These are phyloP conservation scores for Triglochin maritima DNA, from an alignment of 106 monocot species.

Conservation along the genomic window DNA sequence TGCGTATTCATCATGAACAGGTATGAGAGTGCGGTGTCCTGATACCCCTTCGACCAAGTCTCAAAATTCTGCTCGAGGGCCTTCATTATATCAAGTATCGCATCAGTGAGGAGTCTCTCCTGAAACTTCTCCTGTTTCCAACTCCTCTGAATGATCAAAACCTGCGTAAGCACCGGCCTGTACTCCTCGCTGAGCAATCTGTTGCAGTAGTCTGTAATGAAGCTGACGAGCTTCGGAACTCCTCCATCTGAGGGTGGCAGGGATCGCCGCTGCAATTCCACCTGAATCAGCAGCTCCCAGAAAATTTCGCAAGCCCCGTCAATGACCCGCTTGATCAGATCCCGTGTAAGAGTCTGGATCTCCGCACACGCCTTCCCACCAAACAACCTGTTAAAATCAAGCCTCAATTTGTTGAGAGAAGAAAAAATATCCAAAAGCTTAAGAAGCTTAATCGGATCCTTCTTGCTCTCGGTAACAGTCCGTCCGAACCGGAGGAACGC, in stretches of 20 bases:
- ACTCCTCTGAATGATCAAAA: conserved; percentile 54
- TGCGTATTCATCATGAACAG: conserved; percentile 87
- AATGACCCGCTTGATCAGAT: conserved; percentile 66
- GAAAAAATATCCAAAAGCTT: conserved; percentile 76
- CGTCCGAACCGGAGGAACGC: conserved; percentile 62
- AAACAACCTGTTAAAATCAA: conserved; percentile 79
- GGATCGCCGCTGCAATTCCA: conserved; percentile 58
- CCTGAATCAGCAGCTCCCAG: conserved; percentile 80
- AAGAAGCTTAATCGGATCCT: conserved; percentile 90
- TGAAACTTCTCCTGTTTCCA: conserved; percentile 71
- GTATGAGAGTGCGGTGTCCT: conserved; percentile 36
- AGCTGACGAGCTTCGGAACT: conserved; percentile 64
- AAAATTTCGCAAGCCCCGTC: conserved; percentile 89
- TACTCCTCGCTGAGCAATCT: conserved; percentile 61
- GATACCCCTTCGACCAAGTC: conserved; percentile 61
- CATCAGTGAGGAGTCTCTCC: conserved; percentile 45
- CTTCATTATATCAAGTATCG: conserved; percentile 50
- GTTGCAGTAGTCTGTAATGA: conserved; percentile 76
- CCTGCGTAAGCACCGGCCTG: conserved; percentile 49
- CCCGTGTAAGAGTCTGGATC: conserved; percentile 67
- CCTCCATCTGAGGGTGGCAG: conserved; percentile 51
- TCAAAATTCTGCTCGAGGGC: conserved; percentile 75
- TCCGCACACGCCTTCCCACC: conserved; percentile 61
- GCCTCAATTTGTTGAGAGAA: conserved; percentile 55
- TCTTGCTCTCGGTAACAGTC: conserved; percentile 57